Base-by-base conservation (phyloP, 2,329 filamentous ascomycete genomes). In the Hypoxylon sp. region DNA sequence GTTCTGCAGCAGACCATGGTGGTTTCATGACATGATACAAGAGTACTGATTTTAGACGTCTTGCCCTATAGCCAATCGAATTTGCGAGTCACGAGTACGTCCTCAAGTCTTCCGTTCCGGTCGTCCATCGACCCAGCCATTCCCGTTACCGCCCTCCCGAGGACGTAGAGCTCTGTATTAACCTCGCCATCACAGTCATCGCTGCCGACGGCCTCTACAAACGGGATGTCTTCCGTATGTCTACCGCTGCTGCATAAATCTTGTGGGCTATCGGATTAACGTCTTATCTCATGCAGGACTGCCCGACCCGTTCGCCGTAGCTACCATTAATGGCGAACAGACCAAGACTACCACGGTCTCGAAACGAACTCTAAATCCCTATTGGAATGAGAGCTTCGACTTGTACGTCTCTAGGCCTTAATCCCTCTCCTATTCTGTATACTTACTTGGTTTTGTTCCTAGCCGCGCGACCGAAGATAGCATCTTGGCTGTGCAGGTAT, bases 331-430 rank as follows among this genome's bases (percentile, higher is more conserved):
- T 77, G 95, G 95, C 75, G 95, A 99, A 78, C 95, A 99, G 80
- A 99, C 95, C 56, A 92, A 93, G 78, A 98, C 95, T n/a, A 99
- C 95, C 9, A 89, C 89, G 31, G 95, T 98, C 67, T 96, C 95
- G 76, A 98, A 97, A 79, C 90, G 95, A 78, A 98, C 95, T 9
- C 81, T 99, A 76, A 98, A 97, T 76, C 95, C 95, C n/a, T 99
- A 99, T 76, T 99, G 95, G 95, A 99, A 99, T 77, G 95, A 99
- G 81, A 92, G 88, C 73, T 99, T 99, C 80, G 95, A 99, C 77
- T 89, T 99, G 95, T 98, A 87, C 70, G 89, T 60, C 52, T 21
- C 35, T n/a, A 10, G 18, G 38, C 51, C 38, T 41, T 38, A 18
- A 23, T 41, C 35, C 24, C n/a, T 23, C 18, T 45, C 33, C 49